Base-by-base conservation (phyloP, 768 basidiomycete species). In the Suillus subalutaceus region DNA sequence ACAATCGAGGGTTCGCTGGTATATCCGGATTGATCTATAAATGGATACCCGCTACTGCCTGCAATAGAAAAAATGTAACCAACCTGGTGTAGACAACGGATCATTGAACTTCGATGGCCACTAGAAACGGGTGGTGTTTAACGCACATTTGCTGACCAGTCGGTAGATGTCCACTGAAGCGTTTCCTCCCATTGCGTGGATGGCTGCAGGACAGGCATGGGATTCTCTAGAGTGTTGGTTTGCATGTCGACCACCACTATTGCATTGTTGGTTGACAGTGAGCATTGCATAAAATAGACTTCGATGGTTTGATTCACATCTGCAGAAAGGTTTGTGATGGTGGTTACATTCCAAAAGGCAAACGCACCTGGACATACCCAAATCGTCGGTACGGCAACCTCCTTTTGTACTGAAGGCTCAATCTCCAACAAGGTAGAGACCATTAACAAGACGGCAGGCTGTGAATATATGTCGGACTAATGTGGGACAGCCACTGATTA, bases 221-320 rank as follows among this genome's bases (percentile, higher is more conserved):
- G 32, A 56, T 32, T 26, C 32, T 4, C 18, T 3, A 56, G 5
- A 56, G 2, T 12, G 6, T 37, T 35, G 9, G 18, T 56, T 12
- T 35, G 55, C 9, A 3, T 35, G 20, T 56, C 55, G 8, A 56
- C 6, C 9, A 35, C 6, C 20, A 20, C 32, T n/a, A 2, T 5
- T 4, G 55, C 4, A 32, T 16, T 56, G 18, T 4, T 20, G 18
- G 10, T 5, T n/a, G 55, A 56, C 9, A 56, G 18, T 7, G 55
- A 56, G 55, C 55, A 56, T 35, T 56, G 32, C 9, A 56, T 20
- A 35, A 56, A 56, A 56, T 56, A 56, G 32, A 55, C 53, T 20
- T 56, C 18, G 10, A 35, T 12, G 18, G 4, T 0, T 4, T 18
- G 4, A 18, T 9, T 43, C 9, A 3, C 0, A 56, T 0, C 32